Base-by-base conservation (phyloP, 1,284 basidiomycete species). In the Sanguinoderma infundibulare region DNA sequence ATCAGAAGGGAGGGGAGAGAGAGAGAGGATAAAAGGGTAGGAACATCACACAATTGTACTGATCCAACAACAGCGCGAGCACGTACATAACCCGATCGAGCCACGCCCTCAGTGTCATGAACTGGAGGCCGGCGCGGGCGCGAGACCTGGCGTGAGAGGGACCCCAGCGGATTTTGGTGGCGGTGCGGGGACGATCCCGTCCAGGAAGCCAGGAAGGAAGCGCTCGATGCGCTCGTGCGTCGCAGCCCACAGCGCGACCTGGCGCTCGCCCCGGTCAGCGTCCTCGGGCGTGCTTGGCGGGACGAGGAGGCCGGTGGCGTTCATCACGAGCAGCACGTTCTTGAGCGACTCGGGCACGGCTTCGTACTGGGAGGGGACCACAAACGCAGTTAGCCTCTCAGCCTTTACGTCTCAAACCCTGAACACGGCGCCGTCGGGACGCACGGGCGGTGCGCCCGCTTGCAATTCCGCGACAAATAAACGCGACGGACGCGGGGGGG, bases 251-350 rank as follows among this genome's bases (percentile, higher is more conserved):
- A 98, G 77, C 0, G 86, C 87, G 60, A 83, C 83, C 70, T 96
- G 94, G 55, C 83, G 83, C 50, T 87, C 84, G 53, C 84, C 83
- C 50, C 90, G 84, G 40, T 78, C 71, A n/a, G n/a, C n/a, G 61
- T 87, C 81, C 35, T 83, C 82, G 1, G 73, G 68, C 2, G 76
- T 68, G 26, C 82, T 79, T 8, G 92, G 90, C 1, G 92, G 91
- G 4, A 95, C 82, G 22, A 98, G 84, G 57, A 97, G 87, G 4
- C 86, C 84, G 0, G 90, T 90, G 1, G 95, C 92, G 71, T 96
- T 90, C 95, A 99, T 97, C 47, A 99, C 98, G 54, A 99, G 84
- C 26, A 99, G 78, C 35, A 98, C 93, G 74, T 99, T 99, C 79
- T 99, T 99, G 67, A 99, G 83, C 6, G 95, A 96, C 77, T 99